These are phyloP conservation scores for Trichoderma erinaceum DNA, from an alignment of 495 filamentous ascomycete genomes.

Conservation along the genomic window DNA sequence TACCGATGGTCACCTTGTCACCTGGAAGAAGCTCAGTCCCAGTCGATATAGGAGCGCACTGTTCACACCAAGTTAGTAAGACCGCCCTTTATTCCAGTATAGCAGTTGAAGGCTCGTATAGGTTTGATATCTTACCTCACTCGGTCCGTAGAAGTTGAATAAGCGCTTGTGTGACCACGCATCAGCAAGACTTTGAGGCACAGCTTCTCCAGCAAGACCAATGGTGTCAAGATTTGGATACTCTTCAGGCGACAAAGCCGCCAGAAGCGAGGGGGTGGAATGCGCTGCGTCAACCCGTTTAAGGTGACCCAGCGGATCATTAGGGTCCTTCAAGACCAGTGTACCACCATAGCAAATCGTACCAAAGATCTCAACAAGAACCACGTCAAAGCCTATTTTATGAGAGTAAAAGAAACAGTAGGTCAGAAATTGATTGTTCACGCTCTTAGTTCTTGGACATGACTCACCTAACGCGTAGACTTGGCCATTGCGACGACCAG, in stretches of 20 bases:
- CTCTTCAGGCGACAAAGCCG: constrained; percentile 19
- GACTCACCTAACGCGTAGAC: constrained; percentile 18
- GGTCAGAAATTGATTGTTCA: not conserved
- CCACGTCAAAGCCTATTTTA: constrained; percentile 22
- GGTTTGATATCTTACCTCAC: constrained; percentile 21
- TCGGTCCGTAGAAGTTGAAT: constrained; percentile 31
- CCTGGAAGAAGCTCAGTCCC: constrained; percentile 13
- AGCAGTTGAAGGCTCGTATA: not conserved
- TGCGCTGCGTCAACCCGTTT: constrained; percentile 21
- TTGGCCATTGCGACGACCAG: constrained; percentile 21
- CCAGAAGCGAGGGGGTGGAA: constrained; percentile 25
- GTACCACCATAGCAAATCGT: constrained; percentile 24
- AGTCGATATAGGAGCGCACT: not conserved
- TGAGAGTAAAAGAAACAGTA: not conserved
- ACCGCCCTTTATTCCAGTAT: constrained; percentile 3
- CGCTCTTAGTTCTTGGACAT: not conserved
- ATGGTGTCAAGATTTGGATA: constrained; percentile 24
- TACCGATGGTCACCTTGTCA: constrained; percentile 24
- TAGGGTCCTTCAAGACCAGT: constrained; percentile 21
- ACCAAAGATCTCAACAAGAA: constrained; percentile 22
- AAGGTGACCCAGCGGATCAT: constrained; percentile 23
- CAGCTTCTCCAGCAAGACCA: constrained; percentile 27
- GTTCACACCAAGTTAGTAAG: constrained; percentile 16
- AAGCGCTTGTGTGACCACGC: constrained; percentile 24
- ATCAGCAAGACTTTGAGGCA: constrained; percentile 25